Evolutionary conservation across 768 basidiomycete species (phyloP).

Genomic region (Pisolithus tinctorius): DNA sequence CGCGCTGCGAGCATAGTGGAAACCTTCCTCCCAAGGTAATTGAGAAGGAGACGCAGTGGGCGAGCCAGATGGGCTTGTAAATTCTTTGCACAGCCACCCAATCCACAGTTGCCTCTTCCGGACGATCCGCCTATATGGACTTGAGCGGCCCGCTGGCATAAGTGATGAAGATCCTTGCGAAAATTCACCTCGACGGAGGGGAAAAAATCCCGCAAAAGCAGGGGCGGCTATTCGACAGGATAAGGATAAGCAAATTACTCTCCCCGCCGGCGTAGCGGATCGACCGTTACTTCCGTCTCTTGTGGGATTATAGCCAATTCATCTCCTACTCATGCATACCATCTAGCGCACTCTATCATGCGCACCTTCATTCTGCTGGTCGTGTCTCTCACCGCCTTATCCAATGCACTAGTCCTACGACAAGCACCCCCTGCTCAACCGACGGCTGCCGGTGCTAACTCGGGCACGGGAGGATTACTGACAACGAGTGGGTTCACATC

Average conservation of each 20-base stretch:
- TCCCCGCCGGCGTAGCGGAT: neutral
- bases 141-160: neutral
- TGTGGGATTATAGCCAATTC: neutral
- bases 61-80: neutral
- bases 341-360: neutral
- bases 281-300: neutral
- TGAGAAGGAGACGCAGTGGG: too few species aligned
- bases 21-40: conserved; percentile 9
- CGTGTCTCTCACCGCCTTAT: neutral
- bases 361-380: neutral
- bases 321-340: neutral
- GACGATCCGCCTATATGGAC: neutral
- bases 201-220: neutral
- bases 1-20: conserved; percentile 15
- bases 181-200: neutral
- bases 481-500: conserved; percentile 1
- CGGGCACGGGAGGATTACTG: neutral
- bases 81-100: conserved; percentile 16
- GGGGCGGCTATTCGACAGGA: neutral
- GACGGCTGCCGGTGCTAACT: neutral
- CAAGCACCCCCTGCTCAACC: neutral
- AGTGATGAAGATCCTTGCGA: neutral
- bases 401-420: neutral
- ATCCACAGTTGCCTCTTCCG: neutral
- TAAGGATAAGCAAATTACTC: neutral